Percentiles rank a stretch among this genome's conserved stretches.
phyloP scores from a whole-genome alignment of 2,329 filamentous ascomycete genomes.

The Samsoniella hepiali region DNA sequence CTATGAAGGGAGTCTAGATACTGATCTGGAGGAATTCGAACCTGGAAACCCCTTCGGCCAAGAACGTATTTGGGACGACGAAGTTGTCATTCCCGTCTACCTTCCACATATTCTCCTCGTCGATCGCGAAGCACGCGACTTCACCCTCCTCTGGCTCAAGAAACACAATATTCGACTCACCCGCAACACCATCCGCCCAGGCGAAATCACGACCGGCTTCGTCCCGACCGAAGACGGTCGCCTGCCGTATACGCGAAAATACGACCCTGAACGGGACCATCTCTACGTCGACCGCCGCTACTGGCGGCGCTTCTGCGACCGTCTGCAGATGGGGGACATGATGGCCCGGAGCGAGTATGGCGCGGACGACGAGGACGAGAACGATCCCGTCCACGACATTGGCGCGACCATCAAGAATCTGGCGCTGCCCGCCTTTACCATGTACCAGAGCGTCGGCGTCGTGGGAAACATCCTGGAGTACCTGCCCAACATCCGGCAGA shows the following conservation, averaged over 20 bases:
- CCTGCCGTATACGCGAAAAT: constrained; percentile 1
- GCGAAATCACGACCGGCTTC: constrained; percentile 5
- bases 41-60: not conserved
- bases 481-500: constrained; percentile 22
- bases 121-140: constrained; percentile 25
- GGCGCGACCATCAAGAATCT: constrained; percentile 23
- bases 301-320: constrained; percentile 16
- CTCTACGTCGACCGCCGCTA: constrained; percentile 14
- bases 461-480: constrained; percentile 20
- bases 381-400: constrained; percentile 7
- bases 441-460: constrained; percentile 25
- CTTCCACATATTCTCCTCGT: constrained; percentile 21
- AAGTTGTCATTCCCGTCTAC: constrained; percentile 22
- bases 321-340: not conserved
- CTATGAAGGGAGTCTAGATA: not conserved
- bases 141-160: constrained; percentile 21
- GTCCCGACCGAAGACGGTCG: not conserved
- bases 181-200: not conserved
- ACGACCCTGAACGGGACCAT: constrained; percentile 9
- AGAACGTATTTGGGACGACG: constrained; percentile 10
- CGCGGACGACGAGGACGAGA: not conserved
- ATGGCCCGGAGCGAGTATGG: constrained; percentile 3
- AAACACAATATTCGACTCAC: not conserved
- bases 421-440: constrained; percentile 27
- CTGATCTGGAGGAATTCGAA: constrained; percentile 1